Base-by-base conservation (phyloP, 495 filamentous ascomycete genomes). In the Neurospora sp. region DNA sequence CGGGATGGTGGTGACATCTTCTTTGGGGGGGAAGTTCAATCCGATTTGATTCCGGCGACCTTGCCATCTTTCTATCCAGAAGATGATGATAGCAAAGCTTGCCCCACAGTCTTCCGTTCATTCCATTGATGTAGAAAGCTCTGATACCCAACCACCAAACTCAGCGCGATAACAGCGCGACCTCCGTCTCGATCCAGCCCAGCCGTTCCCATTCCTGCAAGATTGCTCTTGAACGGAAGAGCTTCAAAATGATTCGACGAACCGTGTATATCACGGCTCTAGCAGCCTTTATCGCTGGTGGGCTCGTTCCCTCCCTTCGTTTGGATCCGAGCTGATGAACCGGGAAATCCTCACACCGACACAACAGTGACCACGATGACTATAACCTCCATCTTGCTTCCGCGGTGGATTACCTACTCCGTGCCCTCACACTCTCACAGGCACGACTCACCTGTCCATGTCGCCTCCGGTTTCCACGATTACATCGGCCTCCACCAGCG, bases 351-450 rank as follows among this genome's bases (percentile, higher is more conserved):
- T 72, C 20, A 54, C 59, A 59, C 48, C 20, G 35, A 37, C 12
- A 40, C 20, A n/a, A 69, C 71, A 97, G 94, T 92, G 44, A 93
- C 92, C 46, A 89, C 86, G 20, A 85, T 97, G 78, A 96, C 93
- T 27, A 82, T 98, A 42, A 84, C 89, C 37, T 86, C 91, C 40
- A 93, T 95, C 77, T 79, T 91, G 59, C 84, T 92, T 38, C 93
- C 95, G 0, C 86, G 88, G 77, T 98, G 95, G 95, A 85, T 97
- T 72, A 89, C 88, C 71, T 95, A 91, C 83, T 84, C 89, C 71
- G 90, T 88, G 69, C 83, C 87, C 66, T 85, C 88, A 27, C 10
- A 27, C 48, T 7, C 11, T 4, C 20, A 59, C 48, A 59, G 2
- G 20, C 48, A 27, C 46, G 9, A 54, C 46, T 54, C 20, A 59